Conservation (phyloP, 257 asterid species). For the Voacanga thouarsii region DNA sequence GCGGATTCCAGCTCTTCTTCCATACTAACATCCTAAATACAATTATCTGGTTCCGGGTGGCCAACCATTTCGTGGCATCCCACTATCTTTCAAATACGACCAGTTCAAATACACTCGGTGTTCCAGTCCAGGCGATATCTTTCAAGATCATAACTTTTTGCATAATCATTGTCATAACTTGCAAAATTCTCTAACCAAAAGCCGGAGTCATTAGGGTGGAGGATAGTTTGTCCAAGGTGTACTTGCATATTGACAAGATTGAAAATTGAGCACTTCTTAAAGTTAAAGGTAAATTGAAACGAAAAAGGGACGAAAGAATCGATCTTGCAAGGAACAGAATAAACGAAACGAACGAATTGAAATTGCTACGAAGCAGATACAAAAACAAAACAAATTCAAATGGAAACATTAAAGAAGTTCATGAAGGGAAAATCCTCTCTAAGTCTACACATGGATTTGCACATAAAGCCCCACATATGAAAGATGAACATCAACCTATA, state of each 20-base stretch:
- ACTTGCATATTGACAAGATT: neutral
- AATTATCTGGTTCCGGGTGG: neutral
- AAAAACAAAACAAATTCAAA: too few relatives aligned
- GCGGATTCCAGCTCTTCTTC: neutral
- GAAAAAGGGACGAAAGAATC: neutral
- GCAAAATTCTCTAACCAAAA: neutral
- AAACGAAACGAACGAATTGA: neutral
- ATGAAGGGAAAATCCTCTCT: neutral
- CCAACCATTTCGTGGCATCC: neutral
- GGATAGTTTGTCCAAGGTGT: neutral
- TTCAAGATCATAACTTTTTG: neutral
- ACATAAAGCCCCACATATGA: neutral
- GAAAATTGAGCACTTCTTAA: conserved; percentile 2
- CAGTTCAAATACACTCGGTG: neutral
- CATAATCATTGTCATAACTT: neutral
- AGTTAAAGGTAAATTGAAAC: neutral
- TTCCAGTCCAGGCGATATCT: neutral
- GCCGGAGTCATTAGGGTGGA: neutral
- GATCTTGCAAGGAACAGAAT: neutral
- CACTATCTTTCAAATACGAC: neutral
- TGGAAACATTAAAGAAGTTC: too few relatives aligned
- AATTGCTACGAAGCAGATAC: neutral
- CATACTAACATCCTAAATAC: neutral
- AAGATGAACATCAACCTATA: neutral
- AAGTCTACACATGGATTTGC: neutral